Base-by-base conservation (phyloP, 2,329 filamentous ascomycete species). In the Tolypocladium tundrense region DNA sequence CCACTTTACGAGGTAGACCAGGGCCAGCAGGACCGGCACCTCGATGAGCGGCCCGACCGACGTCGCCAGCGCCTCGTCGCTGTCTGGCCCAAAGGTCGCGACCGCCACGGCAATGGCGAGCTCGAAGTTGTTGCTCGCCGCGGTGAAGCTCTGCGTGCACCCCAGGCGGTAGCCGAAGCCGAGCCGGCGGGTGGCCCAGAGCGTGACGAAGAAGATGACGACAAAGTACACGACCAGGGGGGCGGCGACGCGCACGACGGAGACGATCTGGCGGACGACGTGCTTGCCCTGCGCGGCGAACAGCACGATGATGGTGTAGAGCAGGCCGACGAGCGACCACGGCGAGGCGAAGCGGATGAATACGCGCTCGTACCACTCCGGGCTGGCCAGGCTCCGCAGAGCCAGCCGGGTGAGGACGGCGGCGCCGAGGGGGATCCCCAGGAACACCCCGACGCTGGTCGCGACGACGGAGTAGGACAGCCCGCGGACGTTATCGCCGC, bases 51-150 rank as follows among this genome's bases (percentile, higher is more conserved):
- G 91, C 0, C 91, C 90, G 0, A 96, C 90, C 0, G 91, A 95
- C 9, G 88, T 79, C 1, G 91, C 90, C 51, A 96, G 75, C 0
- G 91, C 91, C 72, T 96, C 86, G 54, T 91, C 85, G 65, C 88
- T 93, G 45, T 88, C 75, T 0, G 87, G 80, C 0, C 91, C 91
- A 72, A 88, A 96, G 0, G 87, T 87, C 0, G 91, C 88, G 3
- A 96, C 86, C 0, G 89, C 89, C 0, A 96, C 91, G 0, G 91
- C 91, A 72, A 96, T 96, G 0, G 91, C 90, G 31, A 96, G 75
- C 75, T 96, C 91, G 66, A 96, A 96, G 69, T 96, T 96, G 68
- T 96, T 96, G 69, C 91, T 96, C 1, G 90, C 88, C 0, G 90
- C 92, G 0, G 90, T 95, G 66, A 96, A 94, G 67, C 88, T 91